Evolutionary conservation across 148 eudicot genomes (phyloP), one percentile per base, ranked within the genome.

Genomic region (Tetragonia tetragonoides): DNA sequence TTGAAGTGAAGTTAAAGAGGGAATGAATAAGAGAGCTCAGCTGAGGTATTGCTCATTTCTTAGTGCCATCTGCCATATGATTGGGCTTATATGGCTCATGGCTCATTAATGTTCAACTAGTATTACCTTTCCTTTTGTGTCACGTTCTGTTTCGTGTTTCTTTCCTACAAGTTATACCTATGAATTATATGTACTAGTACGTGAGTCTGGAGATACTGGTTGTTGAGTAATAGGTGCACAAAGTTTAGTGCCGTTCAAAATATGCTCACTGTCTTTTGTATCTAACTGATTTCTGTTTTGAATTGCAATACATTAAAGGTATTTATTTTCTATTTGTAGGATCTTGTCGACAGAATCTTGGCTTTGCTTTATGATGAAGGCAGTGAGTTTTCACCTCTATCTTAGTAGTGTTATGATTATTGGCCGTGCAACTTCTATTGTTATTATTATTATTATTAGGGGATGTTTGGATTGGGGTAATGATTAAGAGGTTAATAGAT

Each of bases 341-440:
- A 94, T 83, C 95, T 94, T 61, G 73, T 84, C 72, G 98, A 92
- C 80, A 83, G 95, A 77, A 86, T 94, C 78, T 28, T 90, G 85
- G 90, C 90, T 67, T 83, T 86, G 74, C 89, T 94, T 76, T 87
- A 87, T 53, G 89, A 88, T 77, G 98, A 92, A 74, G 90, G 91
- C 86, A 95, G 98, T 93, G 82, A 89, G 88, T 86, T 72, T 68
- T 75, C 41, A 53, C 7, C 38, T 70, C 66, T 67, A 74, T 75
- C 41, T 63, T 69, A 53, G 56, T 57, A 61, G 15, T 67, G n/a
- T 72, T 61, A 15, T 66, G 28, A 24, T 81, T 56, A 39, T 78
- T 78, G 44, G 57, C 62, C 51, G 51, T 64, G 68, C 62, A 68
- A 69, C 8, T 18, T 69, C 42, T 72, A n/a, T n/a, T n/a, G n/a